Evolutionary conservation across 2,329 filamentous ascomycete genomes (phyloP).

Genomic region (Hysterium pulicare): DNA sequence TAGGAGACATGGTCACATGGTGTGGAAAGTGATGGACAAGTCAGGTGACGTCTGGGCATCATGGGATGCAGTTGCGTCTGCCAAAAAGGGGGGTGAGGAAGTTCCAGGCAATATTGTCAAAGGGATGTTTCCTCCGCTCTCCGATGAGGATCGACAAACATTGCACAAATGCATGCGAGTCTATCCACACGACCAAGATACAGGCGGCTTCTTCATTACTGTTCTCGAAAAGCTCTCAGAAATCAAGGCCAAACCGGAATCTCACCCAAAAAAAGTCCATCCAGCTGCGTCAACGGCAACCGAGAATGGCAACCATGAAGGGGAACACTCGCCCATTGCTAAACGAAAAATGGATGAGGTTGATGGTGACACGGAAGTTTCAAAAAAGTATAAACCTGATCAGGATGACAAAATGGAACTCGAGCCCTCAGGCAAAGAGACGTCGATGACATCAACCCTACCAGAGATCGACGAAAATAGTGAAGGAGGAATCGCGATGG

Average conservation of each 20-base stretch:
- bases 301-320: not conserved
- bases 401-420: conserved; percentile 7
- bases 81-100: conserved; percentile 55
- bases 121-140: conserved; percentile 77
- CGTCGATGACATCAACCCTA: not conserved
- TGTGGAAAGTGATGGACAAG: conserved; percentile 85
- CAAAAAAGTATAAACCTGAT: too few species aligned
- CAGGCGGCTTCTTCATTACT: conserved; percentile 95
- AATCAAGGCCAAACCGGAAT: conserved; percentile 44
- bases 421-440: not conserved
- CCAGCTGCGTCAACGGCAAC: conserved; percentile 19
- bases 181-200: conserved; percentile 94
- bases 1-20: conserved; percentile 70
- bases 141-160: conserved; percentile 60
- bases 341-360: conserved; percentile 1
- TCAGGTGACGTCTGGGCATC: conserved; percentile 71
- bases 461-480: not conserved
- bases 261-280: conserved; percentile 6
- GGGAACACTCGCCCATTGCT: not conserved
- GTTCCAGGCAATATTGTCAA: conserved; percentile 68
- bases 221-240: conserved; percentile 90
- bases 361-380: not conserved
- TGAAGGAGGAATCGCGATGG: not conserved
- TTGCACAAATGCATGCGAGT: conserved; percentile 89
- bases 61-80: conserved; percentile 77